Evolutionary conservation across 1,139 yeast species (phyloP), one percentile per base, ranked within the genome.

Genomic region (Yamadazyma triangularis): DNA sequence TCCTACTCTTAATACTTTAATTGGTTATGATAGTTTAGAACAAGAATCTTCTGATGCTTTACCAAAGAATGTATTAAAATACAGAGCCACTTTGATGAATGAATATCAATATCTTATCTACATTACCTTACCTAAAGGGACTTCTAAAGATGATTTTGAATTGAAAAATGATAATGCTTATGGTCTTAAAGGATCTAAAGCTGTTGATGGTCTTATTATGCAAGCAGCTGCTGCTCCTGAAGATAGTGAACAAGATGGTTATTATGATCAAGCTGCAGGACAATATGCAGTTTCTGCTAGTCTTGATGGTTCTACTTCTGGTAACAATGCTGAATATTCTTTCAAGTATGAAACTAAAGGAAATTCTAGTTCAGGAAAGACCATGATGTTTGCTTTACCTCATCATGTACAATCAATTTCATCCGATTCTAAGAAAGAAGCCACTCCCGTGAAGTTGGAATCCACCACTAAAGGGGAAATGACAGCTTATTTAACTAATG

Each of bases 401-500:
- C 94, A 85, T 53, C 93, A 81, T 38, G 64, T 75, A 29, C 61
- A 58, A 22, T 69, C 84, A 1, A 60, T 83, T 39, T 51, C 66
- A 18, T 35, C 59, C 2, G 50, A 53, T 3, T 62, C 69, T 33
- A 32, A 57, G 4, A 41, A 51, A 3, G 46, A 59, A 2, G 53
- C 62, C 23, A 76, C 86, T 15, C 74, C 73, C 15, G 62, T 79
- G 28, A 49, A 58, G 11, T 53, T 79, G 26, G 62, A 65, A 21
- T 77, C 88, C 0, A 67, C 80, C 16, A 73, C 83, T 31, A 82
- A 81, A 60, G 94, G 94, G 29, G 47, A 47, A 10, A 77, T 83
- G 81, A 60, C 65, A 16, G 93, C 74, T 4, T 77, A 64, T 48
- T 54, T 77, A 33, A 64, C 87, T 15, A 66, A 64, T 38, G 49